Base-by-base conservation (phyloP, 306 rosid genomes). In the Trichosanthes cucumerina region DNA sequence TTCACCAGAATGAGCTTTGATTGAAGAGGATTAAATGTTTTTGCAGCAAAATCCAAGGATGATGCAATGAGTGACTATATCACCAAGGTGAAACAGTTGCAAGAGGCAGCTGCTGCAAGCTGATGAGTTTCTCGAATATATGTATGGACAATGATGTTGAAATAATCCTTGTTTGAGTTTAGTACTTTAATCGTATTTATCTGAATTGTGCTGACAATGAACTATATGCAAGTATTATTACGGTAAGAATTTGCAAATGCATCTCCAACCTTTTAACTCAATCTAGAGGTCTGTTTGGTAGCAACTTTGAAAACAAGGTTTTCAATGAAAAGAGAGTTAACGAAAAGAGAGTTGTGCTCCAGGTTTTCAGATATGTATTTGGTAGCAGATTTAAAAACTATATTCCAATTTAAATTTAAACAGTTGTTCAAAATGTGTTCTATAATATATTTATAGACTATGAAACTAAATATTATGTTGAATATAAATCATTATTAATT, bases 41-140 rank as follows among this genome's bases (percentile, higher is more conserved):
- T 83, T 74, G 76, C 93, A 95, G 99, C 76, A 60, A 95, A 92
- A 90, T 88, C 99, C 79, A 83, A 86, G 85, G 99, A 95, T 0
- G 97, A 90, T 81, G 97, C 97, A 3, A 91, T 89, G 97, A 66
- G 39, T 15, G 99, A 95, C 80, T 95, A 95, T 65, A 82, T 91
- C 84, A 92, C 97, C 62, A 92, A 92, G 91, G 97, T 95, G 91
- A 95, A 95, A 85, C 97, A 92, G 82, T 79, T 95, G 81, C 87
- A 77, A 85, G 99, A 91, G 87, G 92, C 36, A 76, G 95, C 95
- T 4, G 89, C 90, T 52, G 13, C 83, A 43, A 85, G 82, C 80
- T 92, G 88, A 92, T 47, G 62, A 16, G 39, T 54, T 49, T 50
- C 78, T 49, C 1, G 21, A 74, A 49, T 73, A 73, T 28, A 24